Percentiles rank a stretch among this genome's conserved stretches.
phyloP scores from a whole-genome alignment of 768 basidiomycete genomes.

The Amyloporia xantha region DNA sequence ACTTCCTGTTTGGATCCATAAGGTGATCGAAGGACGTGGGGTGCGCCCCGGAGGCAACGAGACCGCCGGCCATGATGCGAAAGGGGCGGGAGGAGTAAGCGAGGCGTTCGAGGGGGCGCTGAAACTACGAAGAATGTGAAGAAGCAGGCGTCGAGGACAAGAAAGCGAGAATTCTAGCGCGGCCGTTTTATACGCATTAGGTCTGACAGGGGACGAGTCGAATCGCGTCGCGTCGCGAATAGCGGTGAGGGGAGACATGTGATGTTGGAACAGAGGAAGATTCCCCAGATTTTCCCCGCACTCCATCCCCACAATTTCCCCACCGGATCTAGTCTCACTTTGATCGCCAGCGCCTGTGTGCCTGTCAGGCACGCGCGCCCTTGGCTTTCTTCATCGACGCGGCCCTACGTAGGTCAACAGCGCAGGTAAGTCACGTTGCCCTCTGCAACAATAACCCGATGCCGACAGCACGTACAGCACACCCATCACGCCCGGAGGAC shows the following conservation, averaged over 20 bases:
- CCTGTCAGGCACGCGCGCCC: no score
- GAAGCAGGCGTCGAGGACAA: not conserved
- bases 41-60: not conserved
- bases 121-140: not conserved
- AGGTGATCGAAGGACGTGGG: not conserved
- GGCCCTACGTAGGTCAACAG: no score
- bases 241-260: not conserved
- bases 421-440: no score
- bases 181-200: not conserved
- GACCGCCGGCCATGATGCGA: constrained; percentile 4
- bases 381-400: no score
- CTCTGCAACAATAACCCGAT: no score
- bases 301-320: constrained; percentile 5
- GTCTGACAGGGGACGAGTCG: not conserved
- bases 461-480: no score
- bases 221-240: not conserved
- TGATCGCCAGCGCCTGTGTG: not conserved
- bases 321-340: constrained; percentile 2
- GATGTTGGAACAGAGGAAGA: not conserved
- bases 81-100: not conserved
- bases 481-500: no score
- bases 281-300: constrained; percentile 2
- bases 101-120: not conserved
- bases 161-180: not conserved
- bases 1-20: constrained; percentile 5